These are phyloP conservation scores for Pseudoscleropodium purum DNA, from an alignment of 225 moss, liverwort and hornwort species.

Conservation along the genomic window DNA sequence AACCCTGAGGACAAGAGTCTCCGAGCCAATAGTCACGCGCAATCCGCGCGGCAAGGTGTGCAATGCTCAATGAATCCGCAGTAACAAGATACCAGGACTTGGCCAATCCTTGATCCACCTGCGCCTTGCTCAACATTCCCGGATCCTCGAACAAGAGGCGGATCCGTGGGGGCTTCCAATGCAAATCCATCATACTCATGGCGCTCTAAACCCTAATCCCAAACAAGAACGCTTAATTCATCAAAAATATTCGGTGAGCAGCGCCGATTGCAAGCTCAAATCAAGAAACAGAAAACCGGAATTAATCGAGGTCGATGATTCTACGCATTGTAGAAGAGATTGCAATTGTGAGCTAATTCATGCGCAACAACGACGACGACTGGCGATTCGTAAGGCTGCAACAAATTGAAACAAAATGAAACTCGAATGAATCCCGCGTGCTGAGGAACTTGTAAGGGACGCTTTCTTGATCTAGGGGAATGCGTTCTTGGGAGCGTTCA, in stretches of 20 bases:
- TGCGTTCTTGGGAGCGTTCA: neutral
- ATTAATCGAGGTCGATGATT: neutral
- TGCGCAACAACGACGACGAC: neutral
- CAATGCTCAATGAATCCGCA: slow-evolving; percentile 10
- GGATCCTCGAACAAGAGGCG: slow-evolving; percentile 36
- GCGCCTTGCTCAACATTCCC: slow-evolving; percentile 21
- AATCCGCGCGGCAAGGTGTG: slow-evolving; percentile 19
- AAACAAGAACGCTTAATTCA: neutral
- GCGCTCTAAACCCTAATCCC: neutral
- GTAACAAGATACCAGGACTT: slow-evolving; percentile 46
- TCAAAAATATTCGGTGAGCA: neutral
- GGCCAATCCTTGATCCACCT: slow-evolving; percentile 26
- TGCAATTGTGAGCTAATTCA: neutral
- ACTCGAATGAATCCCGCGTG: neutral
- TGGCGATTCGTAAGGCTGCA: neutral
- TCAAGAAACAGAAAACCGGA: neutral
- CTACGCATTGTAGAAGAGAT: neutral
- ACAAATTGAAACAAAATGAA: neutral
- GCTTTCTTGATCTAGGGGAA: neutral
- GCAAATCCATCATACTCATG: slow-evolving; percentile 9
- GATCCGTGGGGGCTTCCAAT: slow-evolving; percentile 23
- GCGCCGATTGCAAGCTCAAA: neutral
- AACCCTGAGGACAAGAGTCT: slow-evolving; percentile 20
- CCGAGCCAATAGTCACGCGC: slow-evolving; percentile 8
- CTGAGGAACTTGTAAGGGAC: neutral